Conservation (phyloP, 2,329 filamentous ascomycete species). For the Claviceps sp. region DNA sequence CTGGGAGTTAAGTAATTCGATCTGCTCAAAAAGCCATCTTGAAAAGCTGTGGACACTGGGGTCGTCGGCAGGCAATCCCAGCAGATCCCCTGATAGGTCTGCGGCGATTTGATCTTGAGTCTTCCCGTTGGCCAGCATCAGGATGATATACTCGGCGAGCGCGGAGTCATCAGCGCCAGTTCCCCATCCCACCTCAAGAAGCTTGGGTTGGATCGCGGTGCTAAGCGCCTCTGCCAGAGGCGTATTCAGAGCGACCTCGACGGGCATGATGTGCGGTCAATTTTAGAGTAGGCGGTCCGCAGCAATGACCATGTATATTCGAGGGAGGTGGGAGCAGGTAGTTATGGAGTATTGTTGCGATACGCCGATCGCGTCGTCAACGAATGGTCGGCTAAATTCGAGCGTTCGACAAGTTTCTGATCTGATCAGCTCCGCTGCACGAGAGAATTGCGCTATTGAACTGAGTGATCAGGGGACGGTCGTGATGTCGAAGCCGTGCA, state of each 20-base stretch:
- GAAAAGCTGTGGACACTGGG: slow-evolving; percentile 72
- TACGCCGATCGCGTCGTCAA: slow-evolving; percentile 6
- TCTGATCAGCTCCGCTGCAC: neutral
- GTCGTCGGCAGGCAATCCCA: slow-evolving; percentile 72
- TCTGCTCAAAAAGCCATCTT: slow-evolving; percentile 85
- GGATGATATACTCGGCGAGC: slow-evolving; percentile 87
- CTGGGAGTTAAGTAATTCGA: slow-evolving; percentile 52
- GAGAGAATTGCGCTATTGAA: neutral
- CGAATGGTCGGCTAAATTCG: neutral
- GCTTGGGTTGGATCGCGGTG: slow-evolving; percentile 72
- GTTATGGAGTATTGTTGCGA: slow-evolving; percentile 1
- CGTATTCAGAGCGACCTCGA: slow-evolving; percentile 64
- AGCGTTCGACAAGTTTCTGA: slow-evolving; percentile 2
- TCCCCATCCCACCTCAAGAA: slow-evolving; percentile 87
- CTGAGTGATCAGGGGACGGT: neutral
- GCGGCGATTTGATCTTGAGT: slow-evolving; percentile 77
- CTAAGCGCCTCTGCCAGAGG: slow-evolving; percentile 76
- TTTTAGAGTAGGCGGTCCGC: neutral
- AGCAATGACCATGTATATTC: neutral
- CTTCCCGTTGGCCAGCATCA: slow-evolving; percentile 95
- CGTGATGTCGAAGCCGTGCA: neutral
- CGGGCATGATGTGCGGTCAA: slow-evolving; percentile 46
- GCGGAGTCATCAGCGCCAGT: slow-evolving; percentile 64
- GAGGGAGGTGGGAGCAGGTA: neutral
- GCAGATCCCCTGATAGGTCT: slow-evolving; percentile 77